A percentile compares a stretch with the other conserved stretches of the same genome.
These are phyloP conservation scores for Coemansia sp. DNA, from an alignment of 192 early-diverging fungal genomes.

Conservation along the genomic window DNA sequence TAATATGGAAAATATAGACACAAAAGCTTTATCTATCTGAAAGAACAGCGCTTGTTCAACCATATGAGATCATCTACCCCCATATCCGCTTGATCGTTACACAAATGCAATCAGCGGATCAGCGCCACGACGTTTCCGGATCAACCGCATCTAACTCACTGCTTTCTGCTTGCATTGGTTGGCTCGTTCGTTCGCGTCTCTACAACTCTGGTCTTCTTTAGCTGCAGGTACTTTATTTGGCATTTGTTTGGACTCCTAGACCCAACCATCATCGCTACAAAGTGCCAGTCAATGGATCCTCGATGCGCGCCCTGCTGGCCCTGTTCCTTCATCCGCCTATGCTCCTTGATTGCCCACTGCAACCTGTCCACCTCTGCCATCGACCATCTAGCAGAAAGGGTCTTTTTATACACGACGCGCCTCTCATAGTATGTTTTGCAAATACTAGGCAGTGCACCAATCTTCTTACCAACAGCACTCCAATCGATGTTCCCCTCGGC, in stretches of 20 bases:
- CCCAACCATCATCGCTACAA: neutral
- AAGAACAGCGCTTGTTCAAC: too few species aligned
- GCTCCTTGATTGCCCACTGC: neutral
- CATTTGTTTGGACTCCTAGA: neutral
- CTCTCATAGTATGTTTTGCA: conserved; percentile 4
- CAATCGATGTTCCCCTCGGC: conserved; percentile 4
- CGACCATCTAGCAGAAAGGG: neutral
- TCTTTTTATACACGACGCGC: neutral
- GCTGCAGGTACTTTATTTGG: neutral
- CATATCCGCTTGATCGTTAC: too few species aligned
- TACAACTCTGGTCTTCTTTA: neutral
- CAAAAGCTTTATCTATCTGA: too few species aligned
- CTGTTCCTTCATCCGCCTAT: neutral
- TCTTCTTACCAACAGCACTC: neutral
- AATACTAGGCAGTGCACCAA: conserved; percentile 3
- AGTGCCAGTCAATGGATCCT: neutral
- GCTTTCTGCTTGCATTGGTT: too few species aligned
- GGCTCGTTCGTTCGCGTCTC: too few species aligned
- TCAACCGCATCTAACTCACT: too few species aligned
- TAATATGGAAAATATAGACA: too few species aligned
- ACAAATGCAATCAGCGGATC: too few species aligned
- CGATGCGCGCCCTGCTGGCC: too few species aligned
- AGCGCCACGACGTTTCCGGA: too few species aligned
- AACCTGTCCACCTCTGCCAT: neutral
- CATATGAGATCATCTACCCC: too few species aligned